Evolutionary conservation across 2,329 filamentous ascomycete genomes (phyloP), one percentile per base, ranked within the genome.

Genomic region (Aspergillus piperis): DNA sequence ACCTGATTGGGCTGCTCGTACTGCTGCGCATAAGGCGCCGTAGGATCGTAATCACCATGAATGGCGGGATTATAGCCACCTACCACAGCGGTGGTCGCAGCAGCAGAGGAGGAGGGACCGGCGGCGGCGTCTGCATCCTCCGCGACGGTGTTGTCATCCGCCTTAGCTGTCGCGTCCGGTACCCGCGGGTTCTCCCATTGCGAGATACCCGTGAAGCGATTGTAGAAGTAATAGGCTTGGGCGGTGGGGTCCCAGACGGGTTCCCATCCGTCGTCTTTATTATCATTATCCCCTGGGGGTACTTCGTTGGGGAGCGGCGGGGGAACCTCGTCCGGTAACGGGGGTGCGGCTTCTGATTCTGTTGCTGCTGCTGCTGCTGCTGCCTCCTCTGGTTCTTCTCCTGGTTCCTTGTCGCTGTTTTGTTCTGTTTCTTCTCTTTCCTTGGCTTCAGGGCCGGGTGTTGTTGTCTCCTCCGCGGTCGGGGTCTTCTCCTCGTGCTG

Each of bases 61-160:
- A 99, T 94, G 23, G 92, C 90, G 1, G 95, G 95, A 73, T 98
- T 96, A 80, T 99, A 99, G 62, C 94, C 92, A 60, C 89, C 88
- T 10, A 70, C 64, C 5, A 83, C 84, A 21, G 85, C 78, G 57
- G 78, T 66, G 49, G 32, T 52, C 38, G 30, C 11, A 49, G 38
- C n/a, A n/a, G 15, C 32, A 5, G 32, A 36, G 32, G 32, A 36
- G 4, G 32, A 36, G 11, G 32, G 32, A 11, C 11, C 32, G 32
- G 32, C 21, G 32, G 32, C 21, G 13, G 23, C 21, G 13, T 54
- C 39, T 13, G 25, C 39, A 7, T 47, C 57, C 8, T 39, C 57
- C 7, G 3, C 41, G 8, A 21, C 39, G 23, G 11, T 21, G 13
- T 55, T 66, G 73, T 73, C 65, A 62, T 60, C 63, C 32, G 66